These are phyloP conservation scores for Arthrobotrys iridis DNA, from an alignment of 2,329 filamentous ascomycete species.

Conservation along the genomic window DNA sequence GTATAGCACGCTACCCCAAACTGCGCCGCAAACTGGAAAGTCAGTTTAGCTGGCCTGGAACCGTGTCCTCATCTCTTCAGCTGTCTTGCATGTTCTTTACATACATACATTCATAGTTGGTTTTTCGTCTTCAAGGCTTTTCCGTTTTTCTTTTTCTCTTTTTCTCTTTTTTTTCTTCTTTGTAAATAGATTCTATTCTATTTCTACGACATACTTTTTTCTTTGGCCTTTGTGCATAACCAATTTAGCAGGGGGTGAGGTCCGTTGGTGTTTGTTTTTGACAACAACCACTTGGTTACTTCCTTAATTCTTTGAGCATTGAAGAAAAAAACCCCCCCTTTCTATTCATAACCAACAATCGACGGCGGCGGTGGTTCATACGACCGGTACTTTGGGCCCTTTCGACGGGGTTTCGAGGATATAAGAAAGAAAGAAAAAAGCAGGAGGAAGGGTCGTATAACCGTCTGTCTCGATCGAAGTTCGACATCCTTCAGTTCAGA, in stretches of 20 bases:
- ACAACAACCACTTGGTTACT: too few relatives aligned
- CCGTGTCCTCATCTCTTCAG: constrained; percentile 3
- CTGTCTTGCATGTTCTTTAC: not conserved
- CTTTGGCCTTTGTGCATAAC: too few relatives aligned
- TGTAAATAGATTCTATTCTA: too few relatives aligned
- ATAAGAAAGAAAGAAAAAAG: not conserved
- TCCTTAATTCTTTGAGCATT: too few relatives aligned
- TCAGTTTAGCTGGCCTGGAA: too few relatives aligned
- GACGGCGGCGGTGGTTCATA: not conserved
- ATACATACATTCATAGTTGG: not conserved
- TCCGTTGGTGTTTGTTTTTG: too few relatives aligned
- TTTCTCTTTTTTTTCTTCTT: not conserved
- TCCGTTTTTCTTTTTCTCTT: not conserved
- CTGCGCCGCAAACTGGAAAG: not conserved
- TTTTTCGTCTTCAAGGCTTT: not conserved
- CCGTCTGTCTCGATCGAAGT: too few relatives aligned
- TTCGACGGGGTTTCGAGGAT: not conserved
- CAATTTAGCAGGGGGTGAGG: too few relatives aligned
- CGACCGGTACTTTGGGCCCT: too few relatives aligned
- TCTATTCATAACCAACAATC: not conserved
- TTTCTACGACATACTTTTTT: not conserved
- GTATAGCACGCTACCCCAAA: not conserved
- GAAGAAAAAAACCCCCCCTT: not conserved
- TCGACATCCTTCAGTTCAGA: too few relatives aligned
- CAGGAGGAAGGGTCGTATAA: constrained; percentile 5